Base-by-base conservation (phyloP, 768 basidiomycete genomes). In the Suillus spraguei region DNA sequence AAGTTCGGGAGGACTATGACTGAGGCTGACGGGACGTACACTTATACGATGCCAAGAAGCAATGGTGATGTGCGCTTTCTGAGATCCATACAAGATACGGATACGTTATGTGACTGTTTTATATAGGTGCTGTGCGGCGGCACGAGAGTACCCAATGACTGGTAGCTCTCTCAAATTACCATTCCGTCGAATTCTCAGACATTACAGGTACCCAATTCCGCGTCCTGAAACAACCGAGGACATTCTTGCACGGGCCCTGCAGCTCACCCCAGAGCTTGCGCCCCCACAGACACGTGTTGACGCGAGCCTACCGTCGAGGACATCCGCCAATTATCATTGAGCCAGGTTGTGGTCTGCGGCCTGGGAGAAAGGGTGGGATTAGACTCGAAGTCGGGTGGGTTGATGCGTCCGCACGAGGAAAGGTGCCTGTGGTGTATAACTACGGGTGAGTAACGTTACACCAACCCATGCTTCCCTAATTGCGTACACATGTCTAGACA, bases 331-430 rank as follows among this genome's bases (percentile, higher is more conserved):
- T 84, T 39, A 76, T 86, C 39, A 69, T 85, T 6, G 82, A 82
- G 41, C 81, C 83, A 63, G 84, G 85, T 3, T 83, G 84, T 67
- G 92, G 92, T 3, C 74, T 93, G 54, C 79, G 91, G 4, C 92
- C 91, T 1, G 83, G 75, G 1, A 77, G 92, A 61, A 86, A 84
- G 46, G 88, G 86, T n/a, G 90, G 91, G 0, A 79, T 92, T 38
- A 75, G 90, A 32, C 74, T 91, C 2, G 87, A 84, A 46, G 72
- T 72, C 0, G 83, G 82, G 41, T 81, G 75, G 77, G 66, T 81
- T 28, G 75, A 76, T 13, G 68, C 66, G 16, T 62, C 67, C 38
- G 66, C 67, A 65, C 70, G 67, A 20, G 65, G 61, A 22, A 76
- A 68, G 62, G 73, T 86, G 17, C 85, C 86, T 0, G 71, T 88